Conservation (phyloP, 1,284 basidiomycete species). For the Apiotrichum siamense region DNA sequence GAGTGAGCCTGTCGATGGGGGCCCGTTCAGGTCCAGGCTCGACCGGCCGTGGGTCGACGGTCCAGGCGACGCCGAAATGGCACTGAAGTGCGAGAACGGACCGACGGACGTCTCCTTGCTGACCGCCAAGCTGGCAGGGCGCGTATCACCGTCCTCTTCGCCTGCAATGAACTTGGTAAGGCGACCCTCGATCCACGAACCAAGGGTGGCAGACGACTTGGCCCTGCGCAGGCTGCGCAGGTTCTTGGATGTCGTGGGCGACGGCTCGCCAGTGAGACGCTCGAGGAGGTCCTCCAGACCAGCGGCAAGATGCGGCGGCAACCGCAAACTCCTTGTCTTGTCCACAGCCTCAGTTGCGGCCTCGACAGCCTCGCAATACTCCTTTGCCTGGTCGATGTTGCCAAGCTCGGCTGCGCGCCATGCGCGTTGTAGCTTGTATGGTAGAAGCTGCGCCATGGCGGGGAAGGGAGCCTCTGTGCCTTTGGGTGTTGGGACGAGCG, state of each 20-base stretch:
- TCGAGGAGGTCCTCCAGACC: conserved; percentile 76
- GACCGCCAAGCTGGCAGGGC: conserved; percentile 13
- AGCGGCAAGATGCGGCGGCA: conserved; percentile 59
- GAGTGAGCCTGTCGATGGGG: neutral
- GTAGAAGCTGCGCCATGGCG: conserved; percentile 80
- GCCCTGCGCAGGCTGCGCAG: conserved; percentile 50
- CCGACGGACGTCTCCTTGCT: conserved; percentile 51
- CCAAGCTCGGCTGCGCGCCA: conserved; percentile 71
- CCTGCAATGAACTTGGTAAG: conserved; percentile 96
- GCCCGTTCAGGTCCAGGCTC: conserved; percentile 17
- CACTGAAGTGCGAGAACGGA: conserved; percentile 89
- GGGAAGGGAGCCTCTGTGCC: conserved; percentile 71
- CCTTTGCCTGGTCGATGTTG: conserved; percentile 63
- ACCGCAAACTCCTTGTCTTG: conserved; percentile 48
- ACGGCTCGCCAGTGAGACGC: conserved; percentile 68
- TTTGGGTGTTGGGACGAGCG: conserved; percentile 64
- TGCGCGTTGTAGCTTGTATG: conserved; percentile 80
- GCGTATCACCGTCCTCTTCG: conserved; percentile 56
- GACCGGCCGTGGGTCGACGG: conserved; percentile 55
- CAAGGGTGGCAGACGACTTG: conserved; percentile 86
- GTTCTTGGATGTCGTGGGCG: conserved; percentile 69
- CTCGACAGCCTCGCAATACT: conserved; percentile 89
- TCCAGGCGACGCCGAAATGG: conserved; percentile 72
- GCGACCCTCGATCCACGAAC: conserved; percentile 88
- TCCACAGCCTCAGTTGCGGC: conserved; percentile 47